Base-by-base conservation (phyloP, 345 rosid species). In the Syzygium oleosum region DNA sequence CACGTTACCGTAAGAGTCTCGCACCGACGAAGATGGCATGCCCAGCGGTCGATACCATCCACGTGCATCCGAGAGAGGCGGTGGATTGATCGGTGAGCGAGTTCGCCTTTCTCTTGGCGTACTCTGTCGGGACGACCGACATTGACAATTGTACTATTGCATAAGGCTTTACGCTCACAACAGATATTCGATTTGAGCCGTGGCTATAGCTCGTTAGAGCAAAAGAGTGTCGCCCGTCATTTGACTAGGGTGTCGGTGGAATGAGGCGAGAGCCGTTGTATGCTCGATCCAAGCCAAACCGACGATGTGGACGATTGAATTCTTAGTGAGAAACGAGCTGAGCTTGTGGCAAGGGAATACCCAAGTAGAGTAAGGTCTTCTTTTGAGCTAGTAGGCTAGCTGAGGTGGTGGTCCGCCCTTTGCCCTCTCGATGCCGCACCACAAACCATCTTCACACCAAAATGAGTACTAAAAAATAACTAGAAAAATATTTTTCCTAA, bases 151-250 rank as follows among this genome's bases (percentile, higher is more conserved):
- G 0, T 8, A 16, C 3, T 29, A 63, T 29, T 7, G 0, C 8
- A 0, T 0, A 0, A 0, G 14, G 0, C 1, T 29, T 63, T 15
- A 29, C 11, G 1, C 6, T 12, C 9, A 8, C 4, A 34, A 34
- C 0, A 2, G 0, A 19, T 1, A 9, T 3, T 34, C 0, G 1
- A 68, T 34, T 68, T 34, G 2, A 34, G 0, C 0, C 21, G 0
- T 0, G 31, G 0, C 3, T 4, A 0, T 2, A 9, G 2, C 1
- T 34, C 7, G 5, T 9, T 17, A 34, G 2, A 17, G 7, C 13
- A 68, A 43, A 43, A 34, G 13, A 34, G 79, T 1, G 0, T 34
- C 23, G 0, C 12, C 13, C 23, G 2, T 68, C 80, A 34, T 34
- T 34, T 34, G 34, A 34, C 3, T 68, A 68, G 25, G 13, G 7